Evolutionary conservation across 768 basidiomycete genomes (phyloP), one percentile per base, ranked within the genome.

Genomic region (Suillus alpinus): DNA sequence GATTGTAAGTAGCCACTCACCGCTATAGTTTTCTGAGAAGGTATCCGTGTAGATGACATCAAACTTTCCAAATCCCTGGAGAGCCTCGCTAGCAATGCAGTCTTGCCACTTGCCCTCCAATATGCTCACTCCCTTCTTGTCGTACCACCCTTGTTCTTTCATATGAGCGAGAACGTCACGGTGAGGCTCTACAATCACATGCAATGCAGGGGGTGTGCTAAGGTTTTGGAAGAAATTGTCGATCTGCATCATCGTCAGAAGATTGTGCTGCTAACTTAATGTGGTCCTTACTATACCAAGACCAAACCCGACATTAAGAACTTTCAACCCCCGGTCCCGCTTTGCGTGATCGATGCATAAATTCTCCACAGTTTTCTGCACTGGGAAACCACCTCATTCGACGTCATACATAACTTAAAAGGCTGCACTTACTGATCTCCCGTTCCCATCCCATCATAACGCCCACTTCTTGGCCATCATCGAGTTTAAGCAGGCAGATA

Each of bases 401-500:
- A 68, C 67, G 46, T 73, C 59, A 12, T 26, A 43, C 8, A 29
- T 53, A 12, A 26, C 20, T 23, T 34, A 29, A 13, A 57, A 31
- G 50, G 29, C 34, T 39, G n/a, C 3, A 75, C 78, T 71, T 66
- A 87, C 86, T 98, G 68, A 98, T 92, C 8, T 76, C 81, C 49
- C 77, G 75, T 73, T 99, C 97, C 97, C 97, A 99, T 1, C 95
- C 94, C 97, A 99, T 99, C 97, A 99, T 99, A 6, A 99, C 96
- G 13, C 94, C 94, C n/a, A 95, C 84, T 61, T 94, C 89, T 64
- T 89, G 88, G 7, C 75, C 79, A 32, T 85, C 86, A 14, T 79
- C 82, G 2, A 82, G 78, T 61, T 81, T 75, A 57, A 93, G 69
- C 56, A 92, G 74, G 63, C 95, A 97, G 23, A 97, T 83, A 55